Evolutionary conservation across 257 asterid species (phyloP).

Genomic region (Solanum appendiculatum): DNA sequence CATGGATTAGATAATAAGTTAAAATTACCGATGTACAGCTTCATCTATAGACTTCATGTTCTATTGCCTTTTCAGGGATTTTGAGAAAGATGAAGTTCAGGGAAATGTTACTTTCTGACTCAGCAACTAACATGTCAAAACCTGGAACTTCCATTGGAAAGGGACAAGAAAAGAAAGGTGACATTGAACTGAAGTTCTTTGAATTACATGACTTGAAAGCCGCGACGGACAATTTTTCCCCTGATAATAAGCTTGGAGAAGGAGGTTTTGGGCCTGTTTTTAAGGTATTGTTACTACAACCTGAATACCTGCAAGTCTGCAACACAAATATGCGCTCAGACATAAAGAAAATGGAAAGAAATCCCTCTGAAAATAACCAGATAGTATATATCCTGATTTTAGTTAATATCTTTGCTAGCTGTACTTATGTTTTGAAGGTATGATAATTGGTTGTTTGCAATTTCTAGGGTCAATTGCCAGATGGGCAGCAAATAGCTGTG

Average conservation of each 20-base stretch:
- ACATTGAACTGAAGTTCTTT: neutral
- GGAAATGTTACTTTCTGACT: neutral
- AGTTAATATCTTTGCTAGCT: neutral
- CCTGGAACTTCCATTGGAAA: neutral
- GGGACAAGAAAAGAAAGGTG: neutral
- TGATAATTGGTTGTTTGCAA: neutral
- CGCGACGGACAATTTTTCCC: conserved; percentile 13
- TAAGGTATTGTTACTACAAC: conserved; percentile 4
- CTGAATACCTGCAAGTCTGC: neutral
- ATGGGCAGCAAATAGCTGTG: conserved; percentile 17
- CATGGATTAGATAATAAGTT: neutral
- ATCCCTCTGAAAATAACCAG: neutral
- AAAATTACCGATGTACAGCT: conserved; percentile 6
- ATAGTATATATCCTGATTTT: neutral
- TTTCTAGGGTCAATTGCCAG: conserved; percentile 11
- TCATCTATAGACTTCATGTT: neutral
- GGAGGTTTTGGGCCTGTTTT: conserved; percentile 33
- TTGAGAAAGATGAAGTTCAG: neutral
- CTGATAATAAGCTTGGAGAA: conserved; percentile 20
- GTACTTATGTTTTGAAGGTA: neutral
- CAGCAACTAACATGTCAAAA: neutral
- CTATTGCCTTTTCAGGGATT: neutral
- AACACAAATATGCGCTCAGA: neutral
- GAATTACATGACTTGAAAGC: neutral
- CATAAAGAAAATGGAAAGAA: neutral